Evolutionary conservation across 75 land plant species (phyloP), one percentile per base, ranked within the genome.

Genomic region (Chamaecyparis obtusa): DNA sequence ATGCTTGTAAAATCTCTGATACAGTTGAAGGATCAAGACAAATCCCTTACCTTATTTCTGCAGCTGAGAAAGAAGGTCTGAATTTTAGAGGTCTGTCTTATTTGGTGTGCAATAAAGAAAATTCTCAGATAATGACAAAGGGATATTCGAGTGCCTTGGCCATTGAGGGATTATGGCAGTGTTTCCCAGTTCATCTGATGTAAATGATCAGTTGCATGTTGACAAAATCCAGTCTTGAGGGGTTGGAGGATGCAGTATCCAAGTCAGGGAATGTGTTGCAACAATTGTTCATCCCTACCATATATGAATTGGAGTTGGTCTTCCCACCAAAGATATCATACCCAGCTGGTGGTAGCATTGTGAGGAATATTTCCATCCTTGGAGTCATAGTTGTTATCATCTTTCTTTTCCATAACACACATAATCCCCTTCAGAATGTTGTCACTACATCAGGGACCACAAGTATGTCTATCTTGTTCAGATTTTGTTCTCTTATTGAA

Each of bases 21-120:
- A 21, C n/a, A 80, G 83, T 41, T 6, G 83, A 80, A 43, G 83
- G 83, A 1, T 43, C 83, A 44, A 49, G 48, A 80, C 83, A 80
- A 44, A 49, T 80, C 9, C 83, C 83, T 43, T 80, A 41, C 44
- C 83, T 80, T 80, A 43, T 80, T 80, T 46, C 83, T 80, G 83
- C 83, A 36, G 83, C 83, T 21, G 83, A 80, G 83, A 39, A 43
- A 80, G 48, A 80, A 21, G 49, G 43, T 80, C 44, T 80, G 49
- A 43, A 80, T 80, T 44, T 41, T 43, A 80, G 49, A 43, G 46
- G 48, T 15, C 17, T 11, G 5, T 43, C 83, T 80, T n/a, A 21
- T 80, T 80, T 80, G 48, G 48, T 0, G n/a, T 24, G 48, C 49
- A 24, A 43, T 37, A 24, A 1, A 24, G 27, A 43, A 41, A 43